These are phyloP conservation scores for Thymus mandschuricus DNA, from an alignment of 257 asterid species.

Conservation along the genomic window DNA sequence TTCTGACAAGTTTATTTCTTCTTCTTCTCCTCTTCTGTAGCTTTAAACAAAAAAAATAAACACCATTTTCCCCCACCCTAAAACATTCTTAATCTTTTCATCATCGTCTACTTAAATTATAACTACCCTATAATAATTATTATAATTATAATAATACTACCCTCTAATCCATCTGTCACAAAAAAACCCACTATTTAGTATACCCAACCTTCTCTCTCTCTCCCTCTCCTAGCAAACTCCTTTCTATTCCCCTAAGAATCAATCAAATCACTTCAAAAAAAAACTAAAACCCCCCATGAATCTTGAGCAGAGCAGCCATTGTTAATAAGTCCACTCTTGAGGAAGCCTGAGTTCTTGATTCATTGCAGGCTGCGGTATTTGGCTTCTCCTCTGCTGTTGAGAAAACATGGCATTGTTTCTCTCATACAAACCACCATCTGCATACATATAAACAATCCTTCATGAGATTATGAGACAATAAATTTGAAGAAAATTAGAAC, in stretches of 20 bases:
- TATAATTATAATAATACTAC: not conserved
- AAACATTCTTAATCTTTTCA: conserved; percentile 31
- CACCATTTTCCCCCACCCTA: conserved; percentile 21
- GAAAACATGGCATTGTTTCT: conserved; percentile 24
- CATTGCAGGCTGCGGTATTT: conserved; percentile 33
- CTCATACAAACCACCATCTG: conserved; percentile 27
- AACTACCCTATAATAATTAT: conserved; percentile 23
- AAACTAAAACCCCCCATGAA: not conserved
- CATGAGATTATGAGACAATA: too few species aligned
- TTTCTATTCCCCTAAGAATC: not conserved
- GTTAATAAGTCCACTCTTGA: conserved; percentile 78
- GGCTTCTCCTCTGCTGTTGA: conserved; percentile 44
- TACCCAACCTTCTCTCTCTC: not conserved
- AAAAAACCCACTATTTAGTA: conserved; percentile 18
- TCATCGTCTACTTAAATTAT: conserved; percentile 34
- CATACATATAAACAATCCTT: not conserved
- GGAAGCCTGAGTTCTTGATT: conserved; percentile 63
- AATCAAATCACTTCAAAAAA: conserved; percentile 9
- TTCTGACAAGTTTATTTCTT: conserved; percentile 11
- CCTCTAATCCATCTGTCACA: conserved; percentile 24
- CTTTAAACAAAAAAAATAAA: conserved; percentile 10
- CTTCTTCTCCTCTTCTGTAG: conserved; percentile 17
- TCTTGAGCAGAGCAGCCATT: not conserved
- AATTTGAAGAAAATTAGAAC: not conserved
- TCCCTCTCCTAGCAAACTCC: conserved; percentile 18